phyloP scores from a whole-genome alignment of 768 basidiomycete species.

The Gloeopeniophorella convolvens region DNA sequence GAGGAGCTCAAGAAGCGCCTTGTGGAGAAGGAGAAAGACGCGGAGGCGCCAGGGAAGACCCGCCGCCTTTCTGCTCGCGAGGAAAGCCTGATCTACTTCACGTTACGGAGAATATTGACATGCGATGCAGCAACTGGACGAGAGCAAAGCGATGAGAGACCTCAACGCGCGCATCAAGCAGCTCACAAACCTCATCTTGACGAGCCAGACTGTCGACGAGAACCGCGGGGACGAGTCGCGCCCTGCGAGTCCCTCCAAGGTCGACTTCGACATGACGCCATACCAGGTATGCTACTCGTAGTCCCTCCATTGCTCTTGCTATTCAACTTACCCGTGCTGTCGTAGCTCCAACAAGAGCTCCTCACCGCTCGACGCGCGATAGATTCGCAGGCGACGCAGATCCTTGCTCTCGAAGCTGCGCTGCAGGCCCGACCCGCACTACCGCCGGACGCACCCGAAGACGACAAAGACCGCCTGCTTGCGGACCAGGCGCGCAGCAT shows the following conservation, averaged over 20 bases:
- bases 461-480: conserved; percentile 70
- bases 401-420: conserved; percentile 75
- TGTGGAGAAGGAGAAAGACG: conserved; percentile 49
- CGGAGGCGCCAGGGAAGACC: conserved; percentile 45
- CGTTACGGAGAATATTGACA: conserved; percentile 1
- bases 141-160: conserved; percentile 79
- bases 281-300: conserved; percentile 53
- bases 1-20: conserved; percentile 78
- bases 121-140: conserved; percentile 63
- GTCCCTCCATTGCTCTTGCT: not conserved
- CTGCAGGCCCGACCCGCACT: conserved; percentile 64
- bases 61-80: conserved; percentile 42
- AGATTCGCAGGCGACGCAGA: conserved; percentile 76
- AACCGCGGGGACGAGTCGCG: conserved; percentile 61
- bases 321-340: not conserved
- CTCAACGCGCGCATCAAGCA: conserved; percentile 75
- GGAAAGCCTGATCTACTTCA: conserved; percentile 23
- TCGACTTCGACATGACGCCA: conserved; percentile 86
- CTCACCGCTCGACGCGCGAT: conserved; percentile 70
- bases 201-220: conserved; percentile 77
- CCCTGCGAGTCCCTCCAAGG: conserved; percentile 76
- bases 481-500: conserved; percentile 70
- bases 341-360: conserved; percentile 81
- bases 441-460: conserved; percentile 56
- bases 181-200: conserved; percentile 77